Conservation (phyloP, 2,329 filamentous ascomycete genomes). For the Geoglossum cookeanum region DNA sequence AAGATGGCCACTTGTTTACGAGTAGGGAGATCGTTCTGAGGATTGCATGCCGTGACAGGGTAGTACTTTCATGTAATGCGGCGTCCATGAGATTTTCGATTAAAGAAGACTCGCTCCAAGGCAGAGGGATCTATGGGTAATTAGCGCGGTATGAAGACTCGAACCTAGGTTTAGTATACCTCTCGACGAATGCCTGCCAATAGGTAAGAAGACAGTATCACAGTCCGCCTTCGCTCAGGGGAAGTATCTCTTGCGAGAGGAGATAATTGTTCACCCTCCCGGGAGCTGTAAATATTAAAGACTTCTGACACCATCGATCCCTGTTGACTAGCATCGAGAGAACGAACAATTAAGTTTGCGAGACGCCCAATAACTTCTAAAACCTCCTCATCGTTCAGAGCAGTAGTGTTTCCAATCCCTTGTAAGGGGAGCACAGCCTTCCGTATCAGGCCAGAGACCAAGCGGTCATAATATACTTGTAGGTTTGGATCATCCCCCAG, state of each 20-base stretch:
- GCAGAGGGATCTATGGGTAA: conserved; percentile 13
- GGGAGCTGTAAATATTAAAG: conserved; percentile 31
- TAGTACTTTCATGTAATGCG: conserved; percentile 8
- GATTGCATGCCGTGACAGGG: conserved; percentile 7
- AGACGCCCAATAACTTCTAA: conserved; percentile 42
- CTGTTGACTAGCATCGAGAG: conserved; percentile 32
- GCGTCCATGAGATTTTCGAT: conserved; percentile 14
- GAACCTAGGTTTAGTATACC: conserved; percentile 14
- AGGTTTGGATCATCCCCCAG: conserved; percentile 24
- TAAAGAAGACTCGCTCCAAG: conserved; percentile 8
- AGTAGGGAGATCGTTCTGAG: conserved; percentile 17
- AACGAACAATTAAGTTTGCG: conserved; percentile 37
- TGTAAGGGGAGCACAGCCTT: conserved; percentile 20
- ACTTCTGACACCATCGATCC: conserved; percentile 31
- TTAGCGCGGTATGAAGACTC: conserved; percentile 12
- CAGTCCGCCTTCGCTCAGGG: conserved; percentile 23
- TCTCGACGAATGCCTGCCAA: conserved; percentile 27
- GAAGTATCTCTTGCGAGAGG: conserved; percentile 17
- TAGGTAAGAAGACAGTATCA: conserved; percentile 38
- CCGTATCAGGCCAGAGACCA: conserved; percentile 23
- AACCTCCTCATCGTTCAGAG: conserved; percentile 30
- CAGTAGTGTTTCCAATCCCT: conserved; percentile 17
- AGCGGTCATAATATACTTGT: conserved; percentile 29
- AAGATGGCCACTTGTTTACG: conserved; percentile 21
- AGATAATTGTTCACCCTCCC: conserved; percentile 12